Conservation (phyloP, 805 yeast genomes). For the Metschnikowia amazonensis region DNA sequence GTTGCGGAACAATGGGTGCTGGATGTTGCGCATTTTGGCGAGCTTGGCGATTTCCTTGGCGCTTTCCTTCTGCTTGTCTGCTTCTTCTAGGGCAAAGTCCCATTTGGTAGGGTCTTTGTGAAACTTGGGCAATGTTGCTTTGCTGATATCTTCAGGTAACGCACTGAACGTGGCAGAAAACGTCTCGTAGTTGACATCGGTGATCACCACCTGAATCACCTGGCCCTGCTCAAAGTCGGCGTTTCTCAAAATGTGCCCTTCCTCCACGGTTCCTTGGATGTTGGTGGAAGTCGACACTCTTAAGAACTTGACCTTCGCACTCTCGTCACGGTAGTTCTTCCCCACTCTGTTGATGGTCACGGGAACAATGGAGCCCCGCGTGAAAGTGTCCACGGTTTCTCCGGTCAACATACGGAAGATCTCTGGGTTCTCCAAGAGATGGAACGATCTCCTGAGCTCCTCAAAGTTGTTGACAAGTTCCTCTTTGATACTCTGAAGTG, state of each 20-base stretch:
- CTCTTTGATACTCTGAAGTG: constrained; percentile 76
- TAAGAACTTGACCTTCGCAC: constrained; percentile 39
- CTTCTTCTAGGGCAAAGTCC: constrained; percentile 73
- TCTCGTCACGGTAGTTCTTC: constrained; percentile 54
- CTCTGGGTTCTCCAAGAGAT: constrained; percentile 59
- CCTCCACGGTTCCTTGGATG: constrained; percentile 43
- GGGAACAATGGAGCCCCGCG: constrained; percentile 68
- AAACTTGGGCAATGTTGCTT: constrained; percentile 46
- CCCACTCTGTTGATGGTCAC: constrained; percentile 67
- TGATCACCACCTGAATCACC: constrained; percentile 80
- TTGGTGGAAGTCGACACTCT: constrained; percentile 41
- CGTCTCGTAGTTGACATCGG: constrained; percentile 65
- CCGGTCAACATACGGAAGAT: constrained; percentile 89
- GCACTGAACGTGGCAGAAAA: constrained; percentile 74
- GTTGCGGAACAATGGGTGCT: constrained; percentile 86
- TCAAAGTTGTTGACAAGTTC: constrained; percentile 86
- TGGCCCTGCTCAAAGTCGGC: constrained; percentile 56
- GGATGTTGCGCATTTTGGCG: constrained; percentile 71
- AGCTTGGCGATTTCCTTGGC: constrained; percentile 63
- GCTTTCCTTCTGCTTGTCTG: constrained; percentile 55
- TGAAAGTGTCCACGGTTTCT: constrained; percentile 68
- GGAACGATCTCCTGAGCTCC: constrained; percentile 77
- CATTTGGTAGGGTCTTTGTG: constrained; percentile 62
- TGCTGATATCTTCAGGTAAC: constrained; percentile 59
- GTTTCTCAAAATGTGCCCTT: constrained; percentile 43